Base-by-base conservation (phyloP, 2,329 filamentous ascomycete species). In the Esteya vermicola region DNA sequence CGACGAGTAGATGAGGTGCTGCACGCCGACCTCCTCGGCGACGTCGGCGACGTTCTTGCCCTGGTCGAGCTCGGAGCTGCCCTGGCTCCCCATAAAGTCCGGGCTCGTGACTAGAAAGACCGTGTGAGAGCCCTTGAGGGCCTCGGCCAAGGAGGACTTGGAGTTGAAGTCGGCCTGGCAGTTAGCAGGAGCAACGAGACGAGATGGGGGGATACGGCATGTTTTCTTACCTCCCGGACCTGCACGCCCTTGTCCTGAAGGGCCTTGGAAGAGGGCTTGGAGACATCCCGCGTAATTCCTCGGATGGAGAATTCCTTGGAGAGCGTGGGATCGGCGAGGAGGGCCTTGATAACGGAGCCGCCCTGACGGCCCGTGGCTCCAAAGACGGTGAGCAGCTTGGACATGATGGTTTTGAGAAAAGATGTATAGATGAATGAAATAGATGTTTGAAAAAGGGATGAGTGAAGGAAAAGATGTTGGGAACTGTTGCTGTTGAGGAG, bases 81-180 rank as follows among this genome's bases (percentile, higher is more conserved):
- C 55, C n/a, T n/a, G n/a, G 51, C 58, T 49, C 12, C 19, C 5
- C n/a, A 51, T 59, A 6, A 37, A 36, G 36, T 36, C 37, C 39
- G 37, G 40, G 53, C 70, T 67, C 26, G 70, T 73, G 12, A 72
- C 60, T 26, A 56, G 62, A 48, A 65, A 75, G 31, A 70, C 67
- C n/a, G 64, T 64, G 35, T 64, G 51, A 1, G 67, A 57, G 30
- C 63, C 65, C 7, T 53, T 46, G 35, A 75, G 48, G 10, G 66
- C 69, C 32, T 55, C 50, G 33, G 58, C 50, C 27, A 74, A 46
- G 4, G 63, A 63, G 0, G 53, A 52, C 42, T 60, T 57, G 48
- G 70, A 61, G 44, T 68, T 57, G 26, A 73, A 46, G 45, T 78
- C 64, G 37, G 65, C 33, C 33, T 25, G 25, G 14, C 14, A 16